Base-by-base conservation (phyloP, 805 yeast species). In the Clavispora asparagi region DNA sequence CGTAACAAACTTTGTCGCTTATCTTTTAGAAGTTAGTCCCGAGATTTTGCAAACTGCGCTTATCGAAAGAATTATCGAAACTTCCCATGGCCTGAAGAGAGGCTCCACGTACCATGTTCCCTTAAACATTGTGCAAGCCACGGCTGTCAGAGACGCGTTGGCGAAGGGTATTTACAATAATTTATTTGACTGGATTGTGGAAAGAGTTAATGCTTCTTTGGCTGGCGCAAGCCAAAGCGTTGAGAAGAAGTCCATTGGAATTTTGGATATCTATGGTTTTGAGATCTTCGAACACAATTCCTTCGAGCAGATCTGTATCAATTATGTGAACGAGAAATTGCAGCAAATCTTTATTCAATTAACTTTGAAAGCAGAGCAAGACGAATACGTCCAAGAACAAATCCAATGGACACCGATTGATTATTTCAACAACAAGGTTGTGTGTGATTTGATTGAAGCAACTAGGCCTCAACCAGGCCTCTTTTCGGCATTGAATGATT, bases 341-440 rank as follows among this genome's bases (percentile, higher is more conserved):
- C 97, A 91, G 71, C 99, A 92, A 65, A 94, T 92, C 62, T 94
- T 94, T 60, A 94, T 94, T 63, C 96, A 94, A 65, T 77, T 94
- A 60, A 94, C 99, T 2, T 77, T 94, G 60, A 94, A 94, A 68
- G 87, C 97, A 0, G 99, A 94, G 69, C 99, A 94, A 71, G 99
- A 94, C 54, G 98, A 94, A 63, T 94, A 94, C 60, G 94, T 89
- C 31, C 85, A 87, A 56, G 99, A 94, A 67, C 87, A 89, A 67
- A 94, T 94, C 64, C 79, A 88, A 64, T 94, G 99, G 99, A 88
- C 96, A 11, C 98, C 98, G 19, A 94, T 94, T 60, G 87, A 94
- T 52, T 94, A 90, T 67, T 94, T 94, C 73, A 94, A 94, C 68
- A 94, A 94, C 70, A 84, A 92, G 68, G 85, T 94, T 55, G 99